Evolutionary conservation across 148 eudicot genomes (phyloP).

Genomic region (Nepenthes gracilis): DNA sequence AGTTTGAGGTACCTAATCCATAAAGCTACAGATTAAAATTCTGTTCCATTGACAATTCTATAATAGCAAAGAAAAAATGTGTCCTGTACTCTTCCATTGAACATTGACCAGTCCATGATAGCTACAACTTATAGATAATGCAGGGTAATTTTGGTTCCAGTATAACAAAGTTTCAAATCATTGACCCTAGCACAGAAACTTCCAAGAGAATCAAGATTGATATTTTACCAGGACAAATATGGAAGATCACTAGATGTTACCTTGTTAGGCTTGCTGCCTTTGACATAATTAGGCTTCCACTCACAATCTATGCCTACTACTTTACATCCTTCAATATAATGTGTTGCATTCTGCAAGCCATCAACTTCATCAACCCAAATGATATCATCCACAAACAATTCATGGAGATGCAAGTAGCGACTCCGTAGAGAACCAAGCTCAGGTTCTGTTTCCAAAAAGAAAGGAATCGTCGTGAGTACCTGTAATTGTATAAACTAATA

Average conservation of each 20-base stretch:
- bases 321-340: slow-evolving; percentile 72
- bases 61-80: too few relatives aligned
- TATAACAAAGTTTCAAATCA: too few relatives aligned
- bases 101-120: too few relatives aligned
- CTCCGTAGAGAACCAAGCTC: slow-evolving; percentile 29
- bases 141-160: too few relatives aligned
- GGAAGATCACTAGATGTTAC: slow-evolving; percentile 16
- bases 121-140: too few relatives aligned
- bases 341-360: slow-evolving; percentile 51
- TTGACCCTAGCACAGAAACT: too few relatives aligned
- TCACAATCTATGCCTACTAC: slow-evolving; percentile 94
- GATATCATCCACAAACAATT: slow-evolving; percentile 51
- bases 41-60: too few relatives aligned
- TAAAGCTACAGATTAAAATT: too few relatives aligned
- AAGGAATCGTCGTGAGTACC: slow-evolving; percentile 3
- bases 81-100: too few relatives aligned
- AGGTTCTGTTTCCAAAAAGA: slow-evolving; percentile 33
- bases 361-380: slow-evolving; percentile 77
- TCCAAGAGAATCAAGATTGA: too few relatives aligned
- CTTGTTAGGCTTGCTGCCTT: slow-evolving; percentile 82
- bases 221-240: too few relatives aligned
- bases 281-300: slow-evolving; percentile 88
- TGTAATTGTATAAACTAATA: neutral
- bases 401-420: slow-evolving; percentile 56
- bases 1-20: too few relatives aligned